Base-by-base conservation (phyloP, 2,329 filamentous ascomycete genomes). In the Passalora sequoiae region DNA sequence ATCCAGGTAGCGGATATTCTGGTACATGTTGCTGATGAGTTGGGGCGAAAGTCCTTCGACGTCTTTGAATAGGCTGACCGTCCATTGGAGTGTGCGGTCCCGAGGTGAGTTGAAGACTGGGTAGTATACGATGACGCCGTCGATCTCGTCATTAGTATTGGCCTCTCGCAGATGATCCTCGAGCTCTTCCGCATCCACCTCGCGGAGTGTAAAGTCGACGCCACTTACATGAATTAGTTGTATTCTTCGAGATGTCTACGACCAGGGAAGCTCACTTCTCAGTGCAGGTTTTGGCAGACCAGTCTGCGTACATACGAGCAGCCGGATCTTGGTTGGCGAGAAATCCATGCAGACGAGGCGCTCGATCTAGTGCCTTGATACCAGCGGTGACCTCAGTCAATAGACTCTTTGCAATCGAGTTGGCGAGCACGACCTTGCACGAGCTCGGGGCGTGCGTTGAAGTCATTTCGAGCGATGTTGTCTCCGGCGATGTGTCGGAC, bases 21-120 rank as follows among this genome's bases (percentile, higher is more conserved):
- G 86, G 71, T 97, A 98, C 89, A 98, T 96, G 77, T 98, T 98
- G 78, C 91, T 89, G 62, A 97, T 84, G 70, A 97, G 89, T 63
- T 83, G 83, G 69, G 96, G 91, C 58, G 84, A 88, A 46, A 98
- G 80, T 25, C 92, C 92, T 68, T 98, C 92, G 54, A 98, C 91
- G 61, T 98, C 92, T 69, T 98, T 97, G 66, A 78, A 71, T 31
- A 95, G 77, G 44, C 87, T 82, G 44, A 96, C 89, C 3, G 94
- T 87, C 70, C 96, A 89, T 70, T 97, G 91, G 54, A 98, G 81
- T 67, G 97, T 97, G 66, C 86, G 85, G 68, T 98, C 92, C 67
- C 95, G 88, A 20, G 80, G 77, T 40, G 83, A 84, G 70, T 89
- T 85, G 68, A 96, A 97, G 69, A 98, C 94, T 43, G 92, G 92